These are phyloP conservation scores for Dothistroma pini DNA, from an alignment of 2,329 filamentous ascomycete genomes.

Conservation along the genomic window DNA sequence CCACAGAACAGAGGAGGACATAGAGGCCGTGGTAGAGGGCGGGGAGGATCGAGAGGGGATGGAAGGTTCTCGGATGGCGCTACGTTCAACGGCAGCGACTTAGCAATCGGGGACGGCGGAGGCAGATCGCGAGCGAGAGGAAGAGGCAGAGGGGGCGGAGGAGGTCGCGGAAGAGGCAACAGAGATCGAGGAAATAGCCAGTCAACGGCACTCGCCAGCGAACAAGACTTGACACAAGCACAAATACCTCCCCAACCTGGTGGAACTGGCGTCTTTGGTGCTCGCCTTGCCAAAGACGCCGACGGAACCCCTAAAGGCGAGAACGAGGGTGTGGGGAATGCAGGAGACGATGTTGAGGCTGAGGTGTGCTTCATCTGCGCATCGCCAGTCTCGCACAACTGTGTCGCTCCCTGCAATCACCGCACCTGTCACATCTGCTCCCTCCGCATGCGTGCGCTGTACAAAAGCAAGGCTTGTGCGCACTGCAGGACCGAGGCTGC, in stretches of 20 bases:
- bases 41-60: slow-evolving; percentile 12
- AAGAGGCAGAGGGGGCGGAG: slow-evolving; percentile 33
- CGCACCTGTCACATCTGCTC: slow-evolving; percentile 95
- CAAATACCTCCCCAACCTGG: slow-evolving; percentile 39
- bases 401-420: slow-evolving; percentile 92
- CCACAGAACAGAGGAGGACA: slow-evolving; percentile 10
- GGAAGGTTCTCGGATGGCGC: not conserved
- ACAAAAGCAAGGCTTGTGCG: slow-evolving; percentile 95
- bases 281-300: slow-evolving; percentile 49
- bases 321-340: slow-evolving; percentile 19
- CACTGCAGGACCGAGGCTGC: slow-evolving; percentile 80
- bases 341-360: slow-evolving; percentile 41
- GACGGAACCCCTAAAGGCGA: slow-evolving; percentile 35
- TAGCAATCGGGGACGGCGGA: slow-evolving; percentile 10
- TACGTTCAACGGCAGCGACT: slow-evolving; percentile 12
- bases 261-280: slow-evolving; percentile 42
- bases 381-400: slow-evolving; percentile 79
- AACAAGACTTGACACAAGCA: slow-evolving; percentile 23
- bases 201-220: slow-evolving; percentile 20
- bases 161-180: slow-evolving; percentile 37
- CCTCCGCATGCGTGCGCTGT: slow-evolving; percentile 83
- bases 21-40: slow-evolving; percentile 22
- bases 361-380: slow-evolving; percentile 98
- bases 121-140: slow-evolving; percentile 23
- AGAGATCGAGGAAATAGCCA: slow-evolving; percentile 30